Evolutionary conservation across 2,329 filamentous ascomycete genomes (phyloP).

Genomic region (Aspergillus awamori): DNA sequence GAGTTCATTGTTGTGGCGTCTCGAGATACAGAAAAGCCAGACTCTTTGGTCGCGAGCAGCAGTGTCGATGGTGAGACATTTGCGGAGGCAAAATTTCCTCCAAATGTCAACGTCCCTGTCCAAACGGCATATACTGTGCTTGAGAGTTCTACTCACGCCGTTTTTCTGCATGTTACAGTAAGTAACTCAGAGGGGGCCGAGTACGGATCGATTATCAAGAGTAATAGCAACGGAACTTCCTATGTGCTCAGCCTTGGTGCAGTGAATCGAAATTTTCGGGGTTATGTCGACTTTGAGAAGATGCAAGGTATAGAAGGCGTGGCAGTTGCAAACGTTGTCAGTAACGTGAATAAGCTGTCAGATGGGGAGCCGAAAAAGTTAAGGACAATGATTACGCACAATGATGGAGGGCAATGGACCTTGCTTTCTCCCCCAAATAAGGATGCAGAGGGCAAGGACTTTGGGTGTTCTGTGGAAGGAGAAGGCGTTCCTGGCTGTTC

Average conservation of each 20-base stretch:
- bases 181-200: constrained; percentile 65
- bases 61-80: constrained; percentile 84
- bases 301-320: constrained; percentile 91
- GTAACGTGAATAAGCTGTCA: constrained; percentile 68
- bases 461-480: constrained; percentile 66
- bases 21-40: constrained; percentile 61
- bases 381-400: constrained; percentile 92
- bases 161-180: constrained; percentile 91
- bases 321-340: constrained; percentile 80
- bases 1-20: constrained; percentile 93
- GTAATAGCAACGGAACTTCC: constrained; percentile 95
- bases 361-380: constrained; percentile 70
- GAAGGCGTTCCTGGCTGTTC: constrained; percentile 67
- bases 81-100: constrained; percentile 81
- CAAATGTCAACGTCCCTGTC: constrained; percentile 76
- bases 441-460: constrained; percentile 71
- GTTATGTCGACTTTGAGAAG: constrained; percentile 95
- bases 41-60: constrained; percentile 74
- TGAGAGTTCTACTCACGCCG: constrained; percentile 89
- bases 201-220: constrained; percentile 91
- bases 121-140: constrained; percentile 88
- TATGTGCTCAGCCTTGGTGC: constrained; percentile 81
- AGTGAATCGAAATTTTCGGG: constrained; percentile 76
- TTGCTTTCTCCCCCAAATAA: constrained; percentile 71
- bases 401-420: constrained; percentile 88